phyloP scores from a whole-genome alignment of 768 basidiomycete species.

The Coprinellus micaceus region DNA sequence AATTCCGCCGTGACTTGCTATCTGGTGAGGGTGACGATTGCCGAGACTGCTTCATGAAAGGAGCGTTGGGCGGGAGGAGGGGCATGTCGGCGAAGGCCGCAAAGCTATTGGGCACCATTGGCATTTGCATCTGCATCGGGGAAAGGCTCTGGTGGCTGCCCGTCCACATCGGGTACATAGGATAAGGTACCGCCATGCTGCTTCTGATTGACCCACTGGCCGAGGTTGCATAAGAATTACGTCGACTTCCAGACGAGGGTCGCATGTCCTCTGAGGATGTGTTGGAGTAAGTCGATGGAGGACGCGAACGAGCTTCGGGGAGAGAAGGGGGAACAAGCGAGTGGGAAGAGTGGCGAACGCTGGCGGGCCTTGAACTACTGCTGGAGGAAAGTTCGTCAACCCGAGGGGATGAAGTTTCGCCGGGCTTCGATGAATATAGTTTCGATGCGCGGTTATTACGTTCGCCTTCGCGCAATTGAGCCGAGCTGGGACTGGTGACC shows the following conservation, averaged over 20 bases:
- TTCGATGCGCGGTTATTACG: constrained; percentile 40
- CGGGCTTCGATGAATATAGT: constrained; percentile 40
- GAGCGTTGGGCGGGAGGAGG: constrained; percentile 66
- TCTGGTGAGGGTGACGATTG: constrained; percentile 29
- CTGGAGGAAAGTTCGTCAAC: constrained; percentile 48
- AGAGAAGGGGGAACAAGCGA: constrained; percentile 17
- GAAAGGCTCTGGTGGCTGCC: constrained; percentile 34
- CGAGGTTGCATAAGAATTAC: constrained; percentile 35
- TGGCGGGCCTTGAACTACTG: constrained; percentile 48
- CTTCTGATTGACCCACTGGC: constrained; percentile 18
- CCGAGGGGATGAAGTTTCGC: constrained; percentile 44
- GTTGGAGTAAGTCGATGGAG: constrained; percentile 52
- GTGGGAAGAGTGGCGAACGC: constrained; percentile 29
- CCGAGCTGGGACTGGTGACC: constrained; percentile 33
- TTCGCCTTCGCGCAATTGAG: constrained; percentile 36
- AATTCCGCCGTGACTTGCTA: neutral
- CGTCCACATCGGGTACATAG: constrained; percentile 35
- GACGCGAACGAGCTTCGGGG: constrained; percentile 38
- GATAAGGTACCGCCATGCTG: constrained; percentile 26
- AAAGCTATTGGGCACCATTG: constrained; percentile 40
- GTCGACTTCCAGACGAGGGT: constrained; percentile 35
- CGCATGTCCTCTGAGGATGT: constrained; percentile 56
- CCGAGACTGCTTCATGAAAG: constrained; percentile 68
- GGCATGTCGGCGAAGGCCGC: constrained; percentile 60
- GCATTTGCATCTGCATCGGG: constrained; percentile 30